A percentile compares a stretch with the other conserved stretches of the same genome.
Conservation (phyloP, 345 rosid genomes). For the Barbarea vulgaris region DNA sequence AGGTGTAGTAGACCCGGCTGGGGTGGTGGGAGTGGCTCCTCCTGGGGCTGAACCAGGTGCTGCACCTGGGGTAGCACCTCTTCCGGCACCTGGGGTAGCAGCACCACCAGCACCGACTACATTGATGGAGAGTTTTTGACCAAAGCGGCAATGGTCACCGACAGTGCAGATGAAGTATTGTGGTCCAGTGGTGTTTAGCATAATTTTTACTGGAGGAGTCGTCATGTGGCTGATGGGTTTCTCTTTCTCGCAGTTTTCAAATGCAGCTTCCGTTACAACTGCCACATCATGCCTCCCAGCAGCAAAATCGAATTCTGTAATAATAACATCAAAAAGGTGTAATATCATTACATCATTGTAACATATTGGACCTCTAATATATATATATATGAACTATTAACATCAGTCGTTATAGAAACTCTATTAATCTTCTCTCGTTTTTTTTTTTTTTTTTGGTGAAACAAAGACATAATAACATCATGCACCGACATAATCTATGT, state of each 20-base stretch:
- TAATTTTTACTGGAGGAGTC: slow-evolving; percentile 47
- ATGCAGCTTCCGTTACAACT: slow-evolving; percentile 47
- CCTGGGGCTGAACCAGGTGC: slow-evolving; percentile 12
- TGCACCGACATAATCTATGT: neutral
- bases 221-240: slow-evolving; percentile 30
- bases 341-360: neutral
- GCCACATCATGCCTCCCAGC: slow-evolving; percentile 59
- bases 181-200: slow-evolving; percentile 48
- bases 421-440: neutral
- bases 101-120: slow-evolving; percentile 40
- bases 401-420: slow-evolving; percentile 18
- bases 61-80: slow-evolving; percentile 18
- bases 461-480: neutral
- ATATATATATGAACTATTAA: neutral
- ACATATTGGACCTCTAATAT: neutral
- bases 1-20: slow-evolving; percentile 29
- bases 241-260: slow-evolving; percentile 41
- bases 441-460: neutral
- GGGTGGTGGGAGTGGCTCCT: slow-evolving; percentile 28
- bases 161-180: slow-evolving; percentile 52
- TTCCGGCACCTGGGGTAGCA: slow-evolving; percentile 38
- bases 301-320: slow-evolving; percentile 57
- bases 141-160: slow-evolving; percentile 47
- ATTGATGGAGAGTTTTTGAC: slow-evolving; percentile 52
- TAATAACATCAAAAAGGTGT: neutral